Base-by-base conservation (phyloP, 1,139 yeast genomes). In the Taiozyma sp. region DNA sequence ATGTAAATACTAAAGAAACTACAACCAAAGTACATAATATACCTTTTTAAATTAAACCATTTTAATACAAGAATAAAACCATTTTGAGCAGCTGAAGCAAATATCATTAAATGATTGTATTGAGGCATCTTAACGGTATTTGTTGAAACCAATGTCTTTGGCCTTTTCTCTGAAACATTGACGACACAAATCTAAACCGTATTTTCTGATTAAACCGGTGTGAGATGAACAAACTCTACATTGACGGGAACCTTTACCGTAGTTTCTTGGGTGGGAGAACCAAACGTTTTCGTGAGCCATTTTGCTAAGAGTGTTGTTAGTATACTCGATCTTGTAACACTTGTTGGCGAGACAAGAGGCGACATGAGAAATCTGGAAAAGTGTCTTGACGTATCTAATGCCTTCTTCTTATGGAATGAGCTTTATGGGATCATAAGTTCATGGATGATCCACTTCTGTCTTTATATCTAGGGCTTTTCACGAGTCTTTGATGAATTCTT, bases 221-320 rank as follows among this genome's bases (percentile, higher is more conserved):
- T 93, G 97, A 79, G 97, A 88, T 69, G 96, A 85, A 78, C 98
- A 92, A 82, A 92, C 92, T 81, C 99, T 96, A 84, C 98, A 92
- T 81, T 87, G 95, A 84, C 99, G 96, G 73, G 98, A 89, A 82
- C 99, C 99, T 90, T 95, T 95, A 81, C 99, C 99, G 90, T 84
- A 92, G 80, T 87, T 92, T 89, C 98, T 91, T 84, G 99, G 99
- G 96, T 93, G 99, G 79, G 98, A 92, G 87, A 80, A 93, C 99
- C 99, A 95, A 85, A 93, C 97, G 91, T 91, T 87, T 87, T 90
- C 97, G 97, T 92, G 98, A 86, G 98, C 97, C 98, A 92, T 92
- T 66, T 87, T 65, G 47, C 19, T 24, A 32, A 14, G 8, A 22
- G 19, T 14, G 27, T 28, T 43, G 62, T 59, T 61, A 60, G 63